These are phyloP conservation scores for Gynandropsis gynandra DNA, from an alignment of 345 rosid genomes.

Conservation along the genomic window DNA sequence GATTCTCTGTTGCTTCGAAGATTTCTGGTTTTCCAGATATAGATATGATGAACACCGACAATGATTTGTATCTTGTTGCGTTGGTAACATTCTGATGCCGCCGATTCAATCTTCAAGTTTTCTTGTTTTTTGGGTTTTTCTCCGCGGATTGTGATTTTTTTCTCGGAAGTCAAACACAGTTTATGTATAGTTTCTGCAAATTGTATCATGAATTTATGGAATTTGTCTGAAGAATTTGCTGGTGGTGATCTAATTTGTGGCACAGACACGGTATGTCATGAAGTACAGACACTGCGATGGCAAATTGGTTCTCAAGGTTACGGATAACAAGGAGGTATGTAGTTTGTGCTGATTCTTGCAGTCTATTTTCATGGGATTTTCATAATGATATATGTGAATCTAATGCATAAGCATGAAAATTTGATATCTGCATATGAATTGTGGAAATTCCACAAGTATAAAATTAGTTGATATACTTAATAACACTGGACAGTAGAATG, in stretches of 20 bases:
- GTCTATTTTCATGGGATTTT: background rate
- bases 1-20: background rate
- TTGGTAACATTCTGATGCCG: background rate
- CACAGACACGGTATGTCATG: slow-evolving; percentile 78
- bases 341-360: background rate
- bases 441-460: background rate
- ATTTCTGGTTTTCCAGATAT: background rate
- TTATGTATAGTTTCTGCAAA: too few relatives aligned
- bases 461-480: background rate
- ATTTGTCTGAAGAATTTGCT: background rate
- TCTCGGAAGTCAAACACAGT: background rate
- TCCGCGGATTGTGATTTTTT: slow-evolving; percentile 5
- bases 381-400: background rate
- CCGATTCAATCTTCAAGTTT: background rate
- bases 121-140: background rate
- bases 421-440: slow-evolving; percentile 7
- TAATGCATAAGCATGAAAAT: background rate
- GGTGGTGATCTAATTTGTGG: slow-evolving; percentile 19
- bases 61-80: background rate
- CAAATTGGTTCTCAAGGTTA: slow-evolving; percentile 94
- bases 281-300: slow-evolving; percentile 94
- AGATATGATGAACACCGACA: background rate
- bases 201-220: background rate
- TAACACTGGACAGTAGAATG: background rate
- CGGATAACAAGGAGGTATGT: slow-evolving; percentile 90